A percentile compares a stretch with the other conserved stretches of the same genome.
phyloP scores from a whole-genome alignment of 768 basidiomycete genomes.

The Asterophora lycoperdoides region DNA sequence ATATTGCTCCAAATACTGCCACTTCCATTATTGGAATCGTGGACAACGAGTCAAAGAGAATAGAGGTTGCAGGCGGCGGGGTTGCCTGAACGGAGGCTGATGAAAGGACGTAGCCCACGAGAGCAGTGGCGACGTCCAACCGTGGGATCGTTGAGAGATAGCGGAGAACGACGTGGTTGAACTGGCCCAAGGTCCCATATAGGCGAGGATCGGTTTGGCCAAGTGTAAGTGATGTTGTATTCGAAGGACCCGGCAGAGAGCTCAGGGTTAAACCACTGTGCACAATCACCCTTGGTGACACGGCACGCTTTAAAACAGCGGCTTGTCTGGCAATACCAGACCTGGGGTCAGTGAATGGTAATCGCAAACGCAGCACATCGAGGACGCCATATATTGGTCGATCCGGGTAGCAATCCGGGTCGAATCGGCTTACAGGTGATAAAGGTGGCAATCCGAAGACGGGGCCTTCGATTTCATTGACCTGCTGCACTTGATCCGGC shows the following conservation, averaged over 20 bases:
- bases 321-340: conserved; percentile 45
- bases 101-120: conserved; percentile 46
- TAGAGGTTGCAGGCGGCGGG: conserved; percentile 38
- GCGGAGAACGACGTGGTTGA: conserved; percentile 54
- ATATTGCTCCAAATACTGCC: conserved; percentile 57
- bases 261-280: conserved; percentile 49
- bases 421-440: conserved; percentile 33
- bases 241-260: conserved; percentile 36
- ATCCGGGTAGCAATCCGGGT: conserved; percentile 48
- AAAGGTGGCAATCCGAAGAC: conserved; percentile 46
- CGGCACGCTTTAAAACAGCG: conserved; percentile 41
- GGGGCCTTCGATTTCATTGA: conserved; percentile 45
- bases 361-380: conserved; percentile 50
- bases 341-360: conserved; percentile 50
- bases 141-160: conserved; percentile 52
- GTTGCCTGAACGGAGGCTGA: conserved; percentile 26
- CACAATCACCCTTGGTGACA: conserved; percentile 45
- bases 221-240: conserved; percentile 25
- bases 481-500: conserved; percentile 32
- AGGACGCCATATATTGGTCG: conserved; percentile 63
- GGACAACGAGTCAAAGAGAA: conserved; percentile 37
- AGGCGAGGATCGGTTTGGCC: conserved; percentile 41
- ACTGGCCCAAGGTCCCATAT: conserved; percentile 51
- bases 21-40: conserved; percentile 54
- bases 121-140: conserved; percentile 38